Base-by-base conservation (phyloP, 352 stramenopile species). In the Thalassiosira allenii region DNA sequence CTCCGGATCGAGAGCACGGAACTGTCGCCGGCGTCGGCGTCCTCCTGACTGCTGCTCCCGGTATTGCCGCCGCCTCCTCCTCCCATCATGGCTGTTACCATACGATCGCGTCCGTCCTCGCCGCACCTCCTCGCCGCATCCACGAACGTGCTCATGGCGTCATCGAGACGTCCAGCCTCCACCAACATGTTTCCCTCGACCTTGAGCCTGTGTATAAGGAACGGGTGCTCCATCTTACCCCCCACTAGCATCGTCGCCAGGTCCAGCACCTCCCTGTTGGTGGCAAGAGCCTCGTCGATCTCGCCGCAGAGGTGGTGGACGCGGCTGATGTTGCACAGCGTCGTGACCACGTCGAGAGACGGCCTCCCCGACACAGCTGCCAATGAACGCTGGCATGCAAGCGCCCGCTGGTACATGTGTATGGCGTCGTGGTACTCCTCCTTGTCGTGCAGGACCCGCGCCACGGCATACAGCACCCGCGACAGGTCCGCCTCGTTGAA, bases 351-450 rank as follows among this genome's bases (percentile, higher is more conserved):
- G 67, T 82, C 69, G n/a, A 84, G 32, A 20, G 62, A 72, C 1
- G 67, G 67, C 22, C 58, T 49, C 22, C 64, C n/a, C 11, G 63
- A 68, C 14, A 33, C 47, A 5, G 29, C 51, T 9, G 66, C 62
- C 2, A 84, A 30, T 2, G 44, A 34, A 2, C 63, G 59, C 54
- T 84, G 80, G 9, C 58, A 74, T n/a, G 14, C 29, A 14, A 88
- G 62, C 0, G 80, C 69, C n/a, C 70, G 68, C 34, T 82, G 56
- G 33, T 88, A 88, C 80, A 84, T 83, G 29, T 69, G 51, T 9
- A 82, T 41, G 8, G 80, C 75, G 76, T 88, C 80, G 27, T 67
- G 57, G 75, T 73, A 88, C 27, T 88, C 80, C 53, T 88, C 80
- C 23, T 79, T 79, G 64, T 88, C 80, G 41, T 88, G 80, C 11